These are phyloP conservation scores for Sparassis latifolia DNA, from an alignment of 1,284 basidiomycete species.

Conservation along the genomic window DNA sequence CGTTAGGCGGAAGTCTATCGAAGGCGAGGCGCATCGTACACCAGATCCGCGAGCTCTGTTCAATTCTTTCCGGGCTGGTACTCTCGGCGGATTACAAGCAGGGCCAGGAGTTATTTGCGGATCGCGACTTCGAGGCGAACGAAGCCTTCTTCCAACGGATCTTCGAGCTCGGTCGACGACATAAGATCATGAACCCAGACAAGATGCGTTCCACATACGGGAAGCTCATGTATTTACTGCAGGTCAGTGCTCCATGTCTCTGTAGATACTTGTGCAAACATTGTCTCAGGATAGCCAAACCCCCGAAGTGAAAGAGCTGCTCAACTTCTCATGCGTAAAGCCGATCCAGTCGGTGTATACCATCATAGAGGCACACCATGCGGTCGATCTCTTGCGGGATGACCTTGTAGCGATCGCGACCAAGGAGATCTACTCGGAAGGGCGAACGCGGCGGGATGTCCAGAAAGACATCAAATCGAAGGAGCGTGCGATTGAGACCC, in stretches of 20 bases:
- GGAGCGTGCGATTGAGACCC: conserved; percentile 71
- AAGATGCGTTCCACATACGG: conserved; percentile 84
- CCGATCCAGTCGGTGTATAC: conserved; percentile 68
- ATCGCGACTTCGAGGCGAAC: conserved; percentile 72
- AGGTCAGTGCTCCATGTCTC: conserved; percentile 36
- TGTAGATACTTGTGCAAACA: no score
- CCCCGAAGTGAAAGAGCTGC: conserved; percentile 66
- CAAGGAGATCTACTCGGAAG: conserved; percentile 71
- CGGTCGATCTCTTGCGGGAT: conserved; percentile 63
- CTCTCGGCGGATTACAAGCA: conserved; percentile 77
- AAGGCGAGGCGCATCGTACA: conserved; percentile 78
- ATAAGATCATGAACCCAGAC: conserved; percentile 84
- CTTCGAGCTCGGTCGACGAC: conserved; percentile 74
- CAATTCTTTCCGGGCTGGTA: conserved; percentile 74
- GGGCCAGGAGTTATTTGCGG: conserved; percentile 75
- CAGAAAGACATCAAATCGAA: conserved; percentile 76
- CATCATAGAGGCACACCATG: conserved; percentile 56
- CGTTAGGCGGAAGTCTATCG: conserved; percentile 61
- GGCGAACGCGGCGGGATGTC: conserved; percentile 61
- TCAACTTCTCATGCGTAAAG: conserved; percentile 67
- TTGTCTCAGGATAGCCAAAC: conserved; percentile 65
- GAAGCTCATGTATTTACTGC: conserved; percentile 74
- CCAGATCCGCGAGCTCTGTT: conserved; percentile 77
- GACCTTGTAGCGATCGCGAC: conserved; percentile 67
- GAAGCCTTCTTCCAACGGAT: conserved; percentile 69